A percentile compares a stretch with the other conserved stretches of the same genome.
These are phyloP conservation scores for Fragaria ananassa DNA, from an alignment of 306 rosid genomes.

Conservation along the genomic window DNA sequence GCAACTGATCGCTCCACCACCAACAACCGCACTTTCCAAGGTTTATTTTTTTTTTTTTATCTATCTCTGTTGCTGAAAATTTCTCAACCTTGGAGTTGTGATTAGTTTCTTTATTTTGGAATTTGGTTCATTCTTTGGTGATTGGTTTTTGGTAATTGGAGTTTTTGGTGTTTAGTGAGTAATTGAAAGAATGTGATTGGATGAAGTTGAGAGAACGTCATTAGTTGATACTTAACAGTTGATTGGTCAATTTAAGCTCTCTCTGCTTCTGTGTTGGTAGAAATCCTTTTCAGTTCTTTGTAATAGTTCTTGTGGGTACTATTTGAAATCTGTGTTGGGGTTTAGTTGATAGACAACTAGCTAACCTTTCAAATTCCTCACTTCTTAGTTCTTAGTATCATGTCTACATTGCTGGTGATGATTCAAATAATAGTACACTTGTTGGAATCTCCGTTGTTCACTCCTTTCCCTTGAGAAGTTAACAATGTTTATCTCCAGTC, in stretches of 20 bases:
- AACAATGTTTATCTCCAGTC: not conserved
- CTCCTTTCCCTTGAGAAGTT: not conserved
- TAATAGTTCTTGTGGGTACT: no score
- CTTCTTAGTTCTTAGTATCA: not conserved
- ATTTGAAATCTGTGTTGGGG: not conserved
- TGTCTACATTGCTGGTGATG: not conserved
- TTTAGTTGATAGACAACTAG: not conserved
- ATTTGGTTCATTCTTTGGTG: slow-evolving; percentile 18
- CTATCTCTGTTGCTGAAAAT: not conserved
- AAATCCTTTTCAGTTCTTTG: not conserved
- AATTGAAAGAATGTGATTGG: not conserved
- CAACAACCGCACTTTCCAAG: slow-evolving; percentile 70
- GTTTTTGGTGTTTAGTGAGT: slow-evolving; percentile 11
- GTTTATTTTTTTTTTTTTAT: slow-evolving; percentile 26
- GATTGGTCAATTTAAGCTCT: not conserved
- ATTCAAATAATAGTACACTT: not conserved
- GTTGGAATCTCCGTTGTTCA: not conserved
- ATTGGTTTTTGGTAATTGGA: slow-evolving; percentile 8
- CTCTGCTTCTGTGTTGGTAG: not conserved
- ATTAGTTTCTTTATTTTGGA: slow-evolving; percentile 1
- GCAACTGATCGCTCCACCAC: slow-evolving; percentile 50
- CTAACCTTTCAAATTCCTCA: not conserved
- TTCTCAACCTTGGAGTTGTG: not conserved
- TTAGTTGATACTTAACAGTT: slow-evolving; percentile 4
- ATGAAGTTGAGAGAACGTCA: not conserved